phyloP scores from a whole-genome alignment of 208 protist species.

The Trypanosoma brucei region DNA sequence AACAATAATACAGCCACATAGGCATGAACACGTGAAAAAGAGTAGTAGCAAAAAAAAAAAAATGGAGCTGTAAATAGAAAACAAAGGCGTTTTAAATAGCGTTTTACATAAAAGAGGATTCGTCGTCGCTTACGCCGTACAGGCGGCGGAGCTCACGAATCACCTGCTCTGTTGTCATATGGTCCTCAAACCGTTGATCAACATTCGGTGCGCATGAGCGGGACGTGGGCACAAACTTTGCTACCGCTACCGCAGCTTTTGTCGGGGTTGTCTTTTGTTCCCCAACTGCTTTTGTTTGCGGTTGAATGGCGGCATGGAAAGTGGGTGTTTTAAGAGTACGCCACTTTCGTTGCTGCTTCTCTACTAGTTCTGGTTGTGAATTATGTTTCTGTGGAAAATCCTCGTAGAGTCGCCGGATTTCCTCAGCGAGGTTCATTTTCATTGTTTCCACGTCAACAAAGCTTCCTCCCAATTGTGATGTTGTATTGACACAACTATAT shows the following conservation, averaged over 20 bases:
- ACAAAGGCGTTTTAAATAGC: no score
- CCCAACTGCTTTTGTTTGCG: neutral
- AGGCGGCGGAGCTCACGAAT: constrained; percentile 5
- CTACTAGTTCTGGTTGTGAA: no score
- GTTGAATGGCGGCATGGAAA: neutral
- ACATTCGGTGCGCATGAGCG: no score
- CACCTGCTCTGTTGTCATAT: constrained; percentile 12
- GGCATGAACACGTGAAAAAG: no score
- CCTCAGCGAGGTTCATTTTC: neutral
- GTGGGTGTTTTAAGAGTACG: neutral
- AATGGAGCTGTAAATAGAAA: no score
- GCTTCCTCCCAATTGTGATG: neutral
- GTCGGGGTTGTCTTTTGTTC: neutral
- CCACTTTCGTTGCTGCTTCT: no score
- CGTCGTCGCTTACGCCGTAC: neutral
- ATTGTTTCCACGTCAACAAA: neutral
- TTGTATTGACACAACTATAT: neutral
- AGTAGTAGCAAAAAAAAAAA: no score
- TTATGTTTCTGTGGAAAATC: neutral
- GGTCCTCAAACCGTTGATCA: neutral
- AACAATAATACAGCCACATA: no score
- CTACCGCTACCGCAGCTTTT: no score
- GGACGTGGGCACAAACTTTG: no score
- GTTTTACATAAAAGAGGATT: no score
- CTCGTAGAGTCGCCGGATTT: neutral